Evolutionary conservation across 768 basidiomycete species (phyloP).

Genomic region (Rhodotorula sphaerocarpa): DNA sequence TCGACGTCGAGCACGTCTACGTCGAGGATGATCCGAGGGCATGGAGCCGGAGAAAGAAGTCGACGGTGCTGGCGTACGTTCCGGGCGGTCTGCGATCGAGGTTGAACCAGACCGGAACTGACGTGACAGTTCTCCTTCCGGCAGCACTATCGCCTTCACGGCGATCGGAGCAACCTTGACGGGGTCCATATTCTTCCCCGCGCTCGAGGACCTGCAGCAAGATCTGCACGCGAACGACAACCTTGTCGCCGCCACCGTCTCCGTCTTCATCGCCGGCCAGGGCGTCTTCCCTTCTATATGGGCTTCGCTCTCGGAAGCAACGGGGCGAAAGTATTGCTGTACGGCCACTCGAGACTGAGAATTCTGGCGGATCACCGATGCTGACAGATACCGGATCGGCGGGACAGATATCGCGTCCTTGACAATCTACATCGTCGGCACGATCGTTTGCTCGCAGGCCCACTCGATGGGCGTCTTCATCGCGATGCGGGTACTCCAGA

Average conservation of each 20-base stretch:
- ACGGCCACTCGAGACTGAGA: too few species aligned
- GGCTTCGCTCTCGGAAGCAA: conserved; percentile 64
- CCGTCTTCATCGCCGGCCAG: conserved; percentile 66
- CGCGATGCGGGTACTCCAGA: conserved; percentile 62
- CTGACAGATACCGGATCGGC: too few species aligned
- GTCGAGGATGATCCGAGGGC: conserved; percentile 35
- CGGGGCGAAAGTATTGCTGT: conserved; percentile 59
- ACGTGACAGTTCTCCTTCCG: not conserved
- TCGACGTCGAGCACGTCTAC: conserved; percentile 30
- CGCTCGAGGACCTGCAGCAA: conserved; percentile 25
- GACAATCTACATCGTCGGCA: conserved; percentile 50
- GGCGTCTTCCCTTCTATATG: conserved; percentile 58
- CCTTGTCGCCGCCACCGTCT: conserved; percentile 61
- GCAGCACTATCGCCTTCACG: conserved; percentile 4
- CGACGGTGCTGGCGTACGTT: conserved; percentile 17
- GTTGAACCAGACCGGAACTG: too few species aligned
- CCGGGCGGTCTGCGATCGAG: not conserved
- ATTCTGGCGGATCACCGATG: too few species aligned
- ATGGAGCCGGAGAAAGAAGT: conserved; percentile 23
- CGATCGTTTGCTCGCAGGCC: conserved; percentile 54
- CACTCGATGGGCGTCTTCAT: conserved; percentile 55
- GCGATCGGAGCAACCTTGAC: conserved; percentile 29
- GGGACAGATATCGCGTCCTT: too few species aligned
- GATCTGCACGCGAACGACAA: conserved; percentile 55
- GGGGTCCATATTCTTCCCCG: conserved; percentile 32